phyloP scores from a whole-genome alignment of 768 basidiomycete genomes.

The Mycena belliarum region DNA sequence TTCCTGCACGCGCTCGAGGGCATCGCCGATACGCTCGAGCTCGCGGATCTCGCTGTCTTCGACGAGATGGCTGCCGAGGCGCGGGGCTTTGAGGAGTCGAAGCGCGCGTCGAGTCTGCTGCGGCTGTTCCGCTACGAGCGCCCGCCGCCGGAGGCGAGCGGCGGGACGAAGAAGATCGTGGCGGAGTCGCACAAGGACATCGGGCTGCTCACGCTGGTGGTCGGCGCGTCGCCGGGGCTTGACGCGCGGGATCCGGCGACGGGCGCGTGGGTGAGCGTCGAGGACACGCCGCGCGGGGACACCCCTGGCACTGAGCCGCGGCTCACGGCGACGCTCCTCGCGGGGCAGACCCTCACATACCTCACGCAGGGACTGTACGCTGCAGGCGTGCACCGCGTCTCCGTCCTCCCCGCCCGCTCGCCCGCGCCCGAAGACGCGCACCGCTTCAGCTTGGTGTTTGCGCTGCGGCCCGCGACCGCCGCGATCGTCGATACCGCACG shows the following conservation, averaged over 20 bases:
- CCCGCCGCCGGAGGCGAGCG: background rate
- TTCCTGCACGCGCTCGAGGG: slow-evolving; percentile 8
- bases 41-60: slow-evolving; percentile 4
- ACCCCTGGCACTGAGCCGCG: background rate
- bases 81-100: background rate
- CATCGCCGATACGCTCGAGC: slow-evolving; percentile 19
- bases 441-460: slow-evolving; percentile 21
- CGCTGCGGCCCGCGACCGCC: slow-evolving; percentile 11
- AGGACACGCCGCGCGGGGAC: slow-evolving; percentile 5
- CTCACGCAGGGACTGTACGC: slow-evolving; percentile 17
- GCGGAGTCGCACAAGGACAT: slow-evolving; percentile 23
- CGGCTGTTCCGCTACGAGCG: slow-evolving; percentile 18
- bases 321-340: slow-evolving; percentile 20
- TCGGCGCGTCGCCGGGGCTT: slow-evolving; percentile 17
- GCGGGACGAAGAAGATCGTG: slow-evolving; percentile 8
- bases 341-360: slow-evolving; percentile 17
- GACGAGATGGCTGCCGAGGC: slow-evolving; percentile 13
- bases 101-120: slow-evolving; percentile 15
- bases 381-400: slow-evolving; percentile 19
- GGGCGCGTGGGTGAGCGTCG: slow-evolving; percentile 19
- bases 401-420: slow-evolving; percentile 6
- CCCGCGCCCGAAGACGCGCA: background rate
- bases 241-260: slow-evolving; percentile 11
- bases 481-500: slow-evolving; percentile 5
- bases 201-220: slow-evolving; percentile 19